Evolutionary conservation across 805 yeast genomes (phyloP).

Genomic region (Myxozyma melibiosi): DNA sequence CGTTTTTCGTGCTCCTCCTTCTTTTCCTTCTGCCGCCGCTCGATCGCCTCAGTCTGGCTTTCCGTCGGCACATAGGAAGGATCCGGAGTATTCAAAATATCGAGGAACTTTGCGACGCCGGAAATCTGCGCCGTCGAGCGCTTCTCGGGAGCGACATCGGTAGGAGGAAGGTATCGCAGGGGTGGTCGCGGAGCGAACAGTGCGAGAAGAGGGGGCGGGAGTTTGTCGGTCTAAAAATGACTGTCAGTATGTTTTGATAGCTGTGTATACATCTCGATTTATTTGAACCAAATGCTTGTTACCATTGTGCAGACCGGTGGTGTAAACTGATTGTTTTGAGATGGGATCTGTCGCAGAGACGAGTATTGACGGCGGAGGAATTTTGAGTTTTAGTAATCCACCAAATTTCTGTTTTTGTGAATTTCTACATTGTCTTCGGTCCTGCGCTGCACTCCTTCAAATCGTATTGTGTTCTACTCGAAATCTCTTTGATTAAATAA

Average conservation of each 20-base stretch:
- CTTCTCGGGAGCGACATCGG: constrained; percentile 52
- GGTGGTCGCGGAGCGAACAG: constrained; percentile 64
- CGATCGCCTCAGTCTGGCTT: constrained; percentile 38
- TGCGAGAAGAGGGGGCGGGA: constrained; percentile 51
- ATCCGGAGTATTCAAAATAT: constrained; percentile 38
- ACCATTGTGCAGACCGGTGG: too few relatives aligned
- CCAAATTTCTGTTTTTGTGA: too few relatives aligned
- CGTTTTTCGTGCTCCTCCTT: constrained; percentile 38
- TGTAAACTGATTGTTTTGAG: too few relatives aligned
- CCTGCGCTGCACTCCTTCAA: too few relatives aligned
- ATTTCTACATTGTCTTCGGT: too few relatives aligned
- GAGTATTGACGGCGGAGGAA: too few relatives aligned
- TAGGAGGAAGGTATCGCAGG: constrained; percentile 51
- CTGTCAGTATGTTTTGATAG: background rate
- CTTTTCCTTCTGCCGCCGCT: constrained; percentile 38
- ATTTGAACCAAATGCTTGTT: too few relatives aligned
- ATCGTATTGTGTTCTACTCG: too few relatives aligned
- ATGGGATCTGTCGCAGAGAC: too few relatives aligned
- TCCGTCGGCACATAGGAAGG: constrained; percentile 41
- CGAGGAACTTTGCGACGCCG: constrained; percentile 48
- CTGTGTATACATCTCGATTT: background rate
- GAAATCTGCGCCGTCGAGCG: constrained; percentile 53
- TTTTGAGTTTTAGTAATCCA: too few relatives aligned
- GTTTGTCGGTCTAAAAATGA: constrained; percentile 44
- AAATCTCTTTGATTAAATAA: too few relatives aligned